Percentiles rank a stretch among this genome's conserved stretches.
These are phyloP conservation scores for Schwanniomyces vanrijiae DNA, from an alignment of 805 yeast genomes.

Conservation along the genomic window DNA sequence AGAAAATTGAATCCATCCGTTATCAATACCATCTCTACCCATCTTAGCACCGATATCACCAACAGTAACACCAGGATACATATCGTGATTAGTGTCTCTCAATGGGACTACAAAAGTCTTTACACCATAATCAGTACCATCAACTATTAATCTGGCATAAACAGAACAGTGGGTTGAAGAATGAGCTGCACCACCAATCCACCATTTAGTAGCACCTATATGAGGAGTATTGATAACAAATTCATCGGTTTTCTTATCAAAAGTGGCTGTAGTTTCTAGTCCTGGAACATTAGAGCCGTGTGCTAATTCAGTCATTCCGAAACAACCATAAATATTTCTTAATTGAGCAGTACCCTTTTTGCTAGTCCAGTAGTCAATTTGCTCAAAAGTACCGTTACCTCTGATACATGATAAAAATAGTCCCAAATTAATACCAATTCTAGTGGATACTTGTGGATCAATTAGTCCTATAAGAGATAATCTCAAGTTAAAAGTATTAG, in stretches of 20 bases:
- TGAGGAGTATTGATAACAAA: conserved; percentile 47
- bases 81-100: conserved; percentile 42
- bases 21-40: conserved; percentile 51
- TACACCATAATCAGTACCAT: conserved; percentile 47
- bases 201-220: conserved; percentile 51
- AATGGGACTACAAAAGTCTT: conserved; percentile 48
- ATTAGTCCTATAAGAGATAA: conserved; percentile 58
- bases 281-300: conserved; percentile 63
- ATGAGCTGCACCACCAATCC: conserved; percentile 53
- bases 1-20: conserved; percentile 50
- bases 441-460: conserved; percentile 80
- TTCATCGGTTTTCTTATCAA: conserved; percentile 40
- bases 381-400: conserved; percentile 87
- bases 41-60: conserved; percentile 50
- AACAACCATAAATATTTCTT: conserved; percentile 61
- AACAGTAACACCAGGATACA: conserved; percentile 43
- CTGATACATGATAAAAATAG: conserved; percentile 76
- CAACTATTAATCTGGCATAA: conserved; percentile 44
- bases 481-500: conserved; percentile 55
- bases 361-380: conserved; percentile 78
- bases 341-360: conserved; percentile 62
- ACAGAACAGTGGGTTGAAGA: conserved; percentile 42
- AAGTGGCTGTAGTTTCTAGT: conserved; percentile 54
- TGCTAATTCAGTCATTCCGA: conserved; percentile 65
- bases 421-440: conserved; percentile 87